Conservation (phyloP, 345 rosid genomes). For the Murraya koenigii region DNA sequence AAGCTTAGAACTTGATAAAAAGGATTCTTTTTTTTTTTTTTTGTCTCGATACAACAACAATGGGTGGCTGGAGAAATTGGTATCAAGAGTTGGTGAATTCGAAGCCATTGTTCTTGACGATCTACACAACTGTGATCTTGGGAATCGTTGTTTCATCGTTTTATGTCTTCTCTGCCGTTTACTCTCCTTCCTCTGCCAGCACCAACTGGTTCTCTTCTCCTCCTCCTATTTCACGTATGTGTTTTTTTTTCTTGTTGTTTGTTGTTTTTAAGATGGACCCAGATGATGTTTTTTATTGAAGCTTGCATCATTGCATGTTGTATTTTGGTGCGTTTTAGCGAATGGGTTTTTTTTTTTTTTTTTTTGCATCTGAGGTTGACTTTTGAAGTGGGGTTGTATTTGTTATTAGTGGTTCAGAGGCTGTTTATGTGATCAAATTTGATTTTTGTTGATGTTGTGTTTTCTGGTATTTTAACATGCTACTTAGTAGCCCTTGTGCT, state of each 20-base stretch:
- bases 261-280: neutral
- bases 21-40: neutral
- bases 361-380: neutral
- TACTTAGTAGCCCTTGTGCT: neutral
- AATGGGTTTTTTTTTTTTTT: conserved; percentile 2
- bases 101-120: conserved; percentile 76
- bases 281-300: conserved; percentile 8
- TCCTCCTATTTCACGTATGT: conserved; percentile 28
- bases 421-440: neutral
- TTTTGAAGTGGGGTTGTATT: neutral
- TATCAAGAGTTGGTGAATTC: conserved; percentile 63
- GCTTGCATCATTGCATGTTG: neutral
- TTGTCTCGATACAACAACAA: neutral
- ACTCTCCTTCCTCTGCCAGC: conserved; percentile 48
- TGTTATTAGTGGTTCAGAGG: neutral
- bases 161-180: conserved; percentile 84
- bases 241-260: neutral
- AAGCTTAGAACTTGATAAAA: neutral
- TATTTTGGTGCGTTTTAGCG: neutral
- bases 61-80: conserved; percentile 67
- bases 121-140: conserved; percentile 73
- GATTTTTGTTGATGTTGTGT: neutral
- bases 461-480: neutral
- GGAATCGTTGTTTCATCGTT: conserved; percentile 77
- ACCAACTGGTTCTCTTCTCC: conserved; percentile 66